These are phyloP conservation scores for Beauveria rudraprayagi DNA, from an alignment of 2,329 filamentous ascomycete species.

Conservation along the genomic window DNA sequence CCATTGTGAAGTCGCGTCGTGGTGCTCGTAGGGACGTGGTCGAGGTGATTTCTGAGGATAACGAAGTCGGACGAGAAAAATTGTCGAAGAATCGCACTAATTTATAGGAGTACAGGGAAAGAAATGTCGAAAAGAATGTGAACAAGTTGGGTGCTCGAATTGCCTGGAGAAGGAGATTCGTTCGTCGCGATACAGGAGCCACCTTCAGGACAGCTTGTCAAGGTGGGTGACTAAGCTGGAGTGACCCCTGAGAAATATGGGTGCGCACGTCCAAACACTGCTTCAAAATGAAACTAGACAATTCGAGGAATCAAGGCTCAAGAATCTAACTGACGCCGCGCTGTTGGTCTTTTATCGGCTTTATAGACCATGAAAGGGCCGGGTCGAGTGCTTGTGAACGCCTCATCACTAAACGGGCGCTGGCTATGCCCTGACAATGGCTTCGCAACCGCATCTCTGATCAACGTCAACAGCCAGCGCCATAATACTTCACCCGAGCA, in stretches of 20 bases:
- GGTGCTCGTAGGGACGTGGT: neutral
- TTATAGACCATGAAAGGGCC: no score
- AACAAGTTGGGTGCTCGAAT: constrained; percentile 9
- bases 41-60: neutral
- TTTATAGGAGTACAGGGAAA: neutral
- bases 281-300: no score
- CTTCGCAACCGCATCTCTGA: no score
- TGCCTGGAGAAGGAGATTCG: neutral
- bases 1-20: constrained; percentile 30
- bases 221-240: constrained; percentile 7
- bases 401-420: no score
- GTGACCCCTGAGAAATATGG: constrained; percentile 8
- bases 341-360: no score
- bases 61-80: neutral
- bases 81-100: neutral
- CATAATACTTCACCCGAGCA: no score
- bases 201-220: constrained; percentile 6
- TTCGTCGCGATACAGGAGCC: neutral
- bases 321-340: no score
- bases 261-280: neutral
- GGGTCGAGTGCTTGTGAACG: no score
- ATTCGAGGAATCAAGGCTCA: no score
- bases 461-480: no score
- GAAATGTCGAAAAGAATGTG: neutral
- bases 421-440: no score